Percentiles rank a stretch among this genome's conserved stretches.
Evolutionary conservation across 2,329 filamentous ascomycete genomes (phyloP).

Genomic region (Lecanosticta acicola): DNA sequence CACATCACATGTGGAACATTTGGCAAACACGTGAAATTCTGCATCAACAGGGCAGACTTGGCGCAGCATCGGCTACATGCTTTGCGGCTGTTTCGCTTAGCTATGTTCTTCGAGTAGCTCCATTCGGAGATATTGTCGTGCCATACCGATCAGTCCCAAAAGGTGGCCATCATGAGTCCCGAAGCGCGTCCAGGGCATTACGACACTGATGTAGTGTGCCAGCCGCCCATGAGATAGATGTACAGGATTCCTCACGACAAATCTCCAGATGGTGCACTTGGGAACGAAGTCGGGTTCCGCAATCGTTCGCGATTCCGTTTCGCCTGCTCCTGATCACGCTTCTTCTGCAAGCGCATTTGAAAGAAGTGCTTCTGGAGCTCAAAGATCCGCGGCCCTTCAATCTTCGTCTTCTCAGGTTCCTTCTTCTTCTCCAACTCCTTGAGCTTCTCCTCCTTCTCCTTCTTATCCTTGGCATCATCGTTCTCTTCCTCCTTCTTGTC

Average conservation of each 20-base stretch:
- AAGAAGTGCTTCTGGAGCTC: conserved; percentile 86
- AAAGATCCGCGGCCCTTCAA: conserved; percentile 71
- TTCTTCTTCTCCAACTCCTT: conserved; percentile 41
- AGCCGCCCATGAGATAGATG: too few relatives aligned
- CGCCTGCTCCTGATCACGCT: conserved; percentile 70
- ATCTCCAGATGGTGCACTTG: conserved; percentile 62
- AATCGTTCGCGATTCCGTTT: conserved; percentile 77
- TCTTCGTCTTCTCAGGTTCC: conserved; percentile 58
- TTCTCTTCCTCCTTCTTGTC: conserved; percentile 73
- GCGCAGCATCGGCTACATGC: too few relatives aligned
- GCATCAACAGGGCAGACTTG: too few relatives aligned
- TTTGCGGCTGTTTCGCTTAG: too few relatives aligned
- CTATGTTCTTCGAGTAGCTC: too few relatives aligned
- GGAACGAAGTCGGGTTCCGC: conserved; percentile 73
- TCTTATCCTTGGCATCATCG: conserved; percentile 39
- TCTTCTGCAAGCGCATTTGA: conserved; percentile 73
- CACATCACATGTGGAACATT: too few relatives aligned
- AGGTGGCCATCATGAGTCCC: too few relatives aligned
- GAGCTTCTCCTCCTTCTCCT: conserved; percentile 39
- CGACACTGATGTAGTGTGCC: background rate
- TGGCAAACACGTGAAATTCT: too few relatives aligned
- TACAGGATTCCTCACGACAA: background rate
- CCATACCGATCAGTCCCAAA: too few relatives aligned
- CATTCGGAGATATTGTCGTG: too few relatives aligned
- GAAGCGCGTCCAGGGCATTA: too few relatives aligned